These are phyloP conservation scores for Sporothrix schenckii DNA, from an alignment of 2,329 filamentous ascomycete species.

Conservation along the genomic window DNA sequence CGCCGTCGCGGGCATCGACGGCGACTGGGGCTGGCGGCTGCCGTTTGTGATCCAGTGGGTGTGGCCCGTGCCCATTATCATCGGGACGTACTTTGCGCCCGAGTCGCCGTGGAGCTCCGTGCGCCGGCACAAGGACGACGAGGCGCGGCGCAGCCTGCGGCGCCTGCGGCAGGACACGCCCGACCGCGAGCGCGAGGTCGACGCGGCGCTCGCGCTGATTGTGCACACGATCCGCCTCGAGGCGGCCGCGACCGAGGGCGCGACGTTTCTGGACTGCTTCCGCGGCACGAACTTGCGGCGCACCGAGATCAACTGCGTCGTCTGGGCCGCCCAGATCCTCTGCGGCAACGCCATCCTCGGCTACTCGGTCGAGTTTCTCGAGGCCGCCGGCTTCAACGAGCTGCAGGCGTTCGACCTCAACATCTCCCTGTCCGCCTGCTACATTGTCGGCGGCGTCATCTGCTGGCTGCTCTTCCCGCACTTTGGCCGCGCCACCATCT, in stretches of 20 bases:
- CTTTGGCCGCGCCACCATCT: conserved; percentile 35
- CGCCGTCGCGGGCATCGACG: conserved; percentile 42
- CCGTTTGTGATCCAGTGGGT: conserved; percentile 40
- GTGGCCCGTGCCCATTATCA: conserved; percentile 49
- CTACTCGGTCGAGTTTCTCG: conserved; percentile 38
- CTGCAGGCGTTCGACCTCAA: conserved; percentile 42
- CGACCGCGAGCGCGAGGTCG: conserved; percentile 33
- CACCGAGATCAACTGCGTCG: conserved; percentile 50
- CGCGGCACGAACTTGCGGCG: conserved; percentile 49
- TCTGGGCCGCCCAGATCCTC: conserved; percentile 41
- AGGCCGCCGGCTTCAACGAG: conserved; percentile 40
- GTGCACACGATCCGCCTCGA: conserved; percentile 50
- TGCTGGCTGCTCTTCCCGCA: conserved; percentile 34
- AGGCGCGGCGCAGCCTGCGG: conserved; percentile 38
- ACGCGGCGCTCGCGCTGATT: conserved; percentile 47
- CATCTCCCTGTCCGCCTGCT: conserved; percentile 43
- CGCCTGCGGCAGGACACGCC: conserved; percentile 41
- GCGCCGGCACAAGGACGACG: conserved; percentile 44
- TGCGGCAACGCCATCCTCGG: conserved; percentile 45
- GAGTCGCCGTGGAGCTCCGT: conserved; percentile 54
- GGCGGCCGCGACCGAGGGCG: conserved; percentile 37
- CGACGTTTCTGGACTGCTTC: conserved; percentile 54
- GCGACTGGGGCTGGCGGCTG: conserved; percentile 49
- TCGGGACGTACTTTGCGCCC: conserved; percentile 48
- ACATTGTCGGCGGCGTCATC: conserved; percentile 32